Evolutionary conservation across 352 stramenopile species (phyloP).

Genomic region (Phytopythium mirpurense): DNA sequence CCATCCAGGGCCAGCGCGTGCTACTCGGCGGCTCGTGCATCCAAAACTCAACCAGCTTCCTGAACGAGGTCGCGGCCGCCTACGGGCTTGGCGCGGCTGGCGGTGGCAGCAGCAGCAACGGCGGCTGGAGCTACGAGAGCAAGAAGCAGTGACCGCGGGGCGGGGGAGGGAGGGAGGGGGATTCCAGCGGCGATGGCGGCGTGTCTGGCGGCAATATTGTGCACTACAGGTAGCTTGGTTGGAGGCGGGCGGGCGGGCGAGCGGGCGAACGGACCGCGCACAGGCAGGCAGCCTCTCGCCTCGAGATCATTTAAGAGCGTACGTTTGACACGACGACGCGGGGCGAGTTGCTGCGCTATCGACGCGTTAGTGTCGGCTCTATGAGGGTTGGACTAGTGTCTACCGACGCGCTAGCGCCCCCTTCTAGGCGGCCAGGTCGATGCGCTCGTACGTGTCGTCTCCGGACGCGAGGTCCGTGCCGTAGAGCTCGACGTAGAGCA

Average conservation of each 20-base stretch:
- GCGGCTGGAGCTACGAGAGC: slow-evolving; percentile 51
- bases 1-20: slow-evolving; percentile 81
- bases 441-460: slow-evolving; percentile 59
- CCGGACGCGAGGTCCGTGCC: slow-evolving; percentile 43
- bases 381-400: no score
- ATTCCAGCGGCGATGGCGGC: neutral
- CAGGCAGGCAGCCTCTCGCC: neutral
- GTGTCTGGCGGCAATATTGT: neutral
- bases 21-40: slow-evolving; percentile 95
- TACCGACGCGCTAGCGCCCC: neutral
- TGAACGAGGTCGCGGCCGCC: slow-evolving; percentile 88
- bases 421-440: slow-evolving; percentile 32
- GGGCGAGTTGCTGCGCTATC: no score
- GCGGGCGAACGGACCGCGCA: no score
- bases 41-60: slow-evolving; percentile 97
- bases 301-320: slow-evolving; percentile 5
- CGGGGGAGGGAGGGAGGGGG: no score
- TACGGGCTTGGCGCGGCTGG: slow-evolving; percentile 33
- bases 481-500: slow-evolving; percentile 75
- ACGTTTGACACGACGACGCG: neutral
- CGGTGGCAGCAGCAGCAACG: neutral
- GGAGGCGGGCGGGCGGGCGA: no score
- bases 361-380: no score
- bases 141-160: slow-evolving; percentile 29
- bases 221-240: slow-evolving; percentile 6